Percentiles rank a stretch among this genome's conserved stretches.
These are phyloP conservation scores for Boletus edulis DNA, from an alignment of 768 basidiomycete genomes.

Conservation along the genomic window DNA sequence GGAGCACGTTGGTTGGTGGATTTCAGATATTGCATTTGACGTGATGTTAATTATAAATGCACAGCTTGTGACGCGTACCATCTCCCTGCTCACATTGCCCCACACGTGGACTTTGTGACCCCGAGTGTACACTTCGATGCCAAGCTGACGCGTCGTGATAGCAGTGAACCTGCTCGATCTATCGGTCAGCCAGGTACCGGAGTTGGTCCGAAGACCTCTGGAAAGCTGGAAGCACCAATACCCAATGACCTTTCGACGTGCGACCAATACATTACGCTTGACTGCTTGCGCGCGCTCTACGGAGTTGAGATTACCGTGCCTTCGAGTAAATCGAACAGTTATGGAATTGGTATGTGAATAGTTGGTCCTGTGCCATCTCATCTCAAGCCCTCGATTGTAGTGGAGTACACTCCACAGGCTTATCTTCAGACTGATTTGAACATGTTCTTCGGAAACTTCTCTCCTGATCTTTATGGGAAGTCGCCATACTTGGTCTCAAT, in stretches of 20 bases:
- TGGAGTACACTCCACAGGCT: constrained; percentile 35
- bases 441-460: constrained; percentile 30
- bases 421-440: constrained; percentile 28
- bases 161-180: background rate
- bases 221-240: background rate
- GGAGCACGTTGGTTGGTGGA: constrained; percentile 25
- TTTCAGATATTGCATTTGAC: background rate
- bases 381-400: constrained; percentile 10
- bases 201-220: constrained; percentile 15
- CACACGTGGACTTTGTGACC: constrained; percentile 35
- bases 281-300: constrained; percentile 30
- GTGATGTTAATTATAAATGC: background rate
- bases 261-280: constrained; percentile 29
- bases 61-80: constrained; percentile 31
- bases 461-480: constrained; percentile 19
- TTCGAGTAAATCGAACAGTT: constrained; percentile 26
- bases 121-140: constrained; percentile 36
- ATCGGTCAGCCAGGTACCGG: constrained; percentile 18
- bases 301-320: constrained; percentile 23
- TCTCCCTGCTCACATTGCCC: constrained; percentile 30
- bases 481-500: constrained; percentile 32
- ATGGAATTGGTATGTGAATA: constrained; percentile 28
- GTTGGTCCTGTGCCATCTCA: background rate
- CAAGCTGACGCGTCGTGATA: constrained; percentile 15
- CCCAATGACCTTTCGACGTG: constrained; percentile 18